These are phyloP conservation scores for Beauveria sp. DNA, from an alignment of 2,329 filamentous ascomycete genomes.

Conservation along the genomic window DNA sequence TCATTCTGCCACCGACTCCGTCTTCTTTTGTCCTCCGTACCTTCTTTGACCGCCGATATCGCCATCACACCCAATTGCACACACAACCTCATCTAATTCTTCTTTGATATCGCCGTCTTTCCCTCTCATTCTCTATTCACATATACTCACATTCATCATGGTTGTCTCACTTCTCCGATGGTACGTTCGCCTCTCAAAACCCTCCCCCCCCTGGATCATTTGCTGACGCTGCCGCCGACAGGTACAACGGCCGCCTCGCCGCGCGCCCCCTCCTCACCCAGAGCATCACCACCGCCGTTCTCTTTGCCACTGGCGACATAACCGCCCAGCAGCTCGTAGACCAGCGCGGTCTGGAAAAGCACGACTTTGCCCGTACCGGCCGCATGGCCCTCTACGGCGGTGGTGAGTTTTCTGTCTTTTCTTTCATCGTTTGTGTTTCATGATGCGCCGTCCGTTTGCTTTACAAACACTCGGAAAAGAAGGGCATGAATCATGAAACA, in stretches of 20 bases:
- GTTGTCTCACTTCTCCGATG: slow-evolving; percentile 12
- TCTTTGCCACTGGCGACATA: slow-evolving; percentile 87
- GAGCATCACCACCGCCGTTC: slow-evolving; percentile 79
- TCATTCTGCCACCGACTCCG: neutral
- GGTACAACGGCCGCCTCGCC: slow-evolving; percentile 82
- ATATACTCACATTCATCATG: slow-evolving; percentile 4
- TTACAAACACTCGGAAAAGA: neutral
- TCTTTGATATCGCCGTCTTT: neutral
- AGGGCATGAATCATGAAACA: neutral
- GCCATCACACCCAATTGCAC: neutral
- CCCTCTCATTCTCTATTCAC: neutral
- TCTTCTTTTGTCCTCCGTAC: neutral
- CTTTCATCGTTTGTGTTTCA: neutral
- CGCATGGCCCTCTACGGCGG: slow-evolving; percentile 79
- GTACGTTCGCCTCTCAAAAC: neutral
- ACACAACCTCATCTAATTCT: neutral
- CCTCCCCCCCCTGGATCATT: neutral
- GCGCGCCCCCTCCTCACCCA: slow-evolving; percentile 82
- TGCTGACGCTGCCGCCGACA: slow-evolving; percentile 22
- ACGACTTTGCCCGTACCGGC: slow-evolving; percentile 64
- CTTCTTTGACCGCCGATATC: neutral
- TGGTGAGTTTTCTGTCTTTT: slow-evolving; percentile 38
- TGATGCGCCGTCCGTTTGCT: too few species aligned
- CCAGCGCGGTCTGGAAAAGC: slow-evolving; percentile 65
- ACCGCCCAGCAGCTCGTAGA: slow-evolving; percentile 90